Conservation (phyloP, 164 flowering plant species). For the Protea cynaroides region DNA sequence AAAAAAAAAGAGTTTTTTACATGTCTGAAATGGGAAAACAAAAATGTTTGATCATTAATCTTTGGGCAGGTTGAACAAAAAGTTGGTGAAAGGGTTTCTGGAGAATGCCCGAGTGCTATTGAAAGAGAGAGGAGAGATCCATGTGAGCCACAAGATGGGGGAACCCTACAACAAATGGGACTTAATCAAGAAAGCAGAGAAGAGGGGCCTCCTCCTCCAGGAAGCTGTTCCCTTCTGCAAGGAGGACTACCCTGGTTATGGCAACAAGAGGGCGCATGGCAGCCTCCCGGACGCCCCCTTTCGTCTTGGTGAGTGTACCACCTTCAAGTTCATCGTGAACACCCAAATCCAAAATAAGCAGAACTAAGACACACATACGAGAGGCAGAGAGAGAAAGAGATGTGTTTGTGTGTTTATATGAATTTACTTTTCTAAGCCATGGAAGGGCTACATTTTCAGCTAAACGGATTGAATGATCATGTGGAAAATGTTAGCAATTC, state of each 20-base stretch:
- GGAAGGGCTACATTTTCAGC: too few relatives aligned
- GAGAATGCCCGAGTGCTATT: conserved; percentile 30
- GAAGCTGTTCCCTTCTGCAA: conserved; percentile 29
- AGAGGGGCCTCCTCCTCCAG: conserved; percentile 29
- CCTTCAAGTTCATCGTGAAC: conserved; percentile 32
- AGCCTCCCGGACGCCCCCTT: conserved; percentile 26
- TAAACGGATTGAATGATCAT: too few relatives aligned
- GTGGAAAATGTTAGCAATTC: conserved; percentile 10
- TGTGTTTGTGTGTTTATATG: too few relatives aligned
- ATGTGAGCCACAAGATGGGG: conserved; percentile 38
- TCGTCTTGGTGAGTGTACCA: conserved; percentile 29
- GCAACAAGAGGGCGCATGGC: conserved; percentile 46
- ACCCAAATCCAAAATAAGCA: too few relatives aligned
- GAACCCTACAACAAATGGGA: conserved; percentile 43
- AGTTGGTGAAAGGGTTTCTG: conserved; percentile 38
- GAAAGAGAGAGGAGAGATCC: conserved; percentile 40
- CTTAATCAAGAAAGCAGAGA: conserved; percentile 34
- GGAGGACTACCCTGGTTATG: conserved; percentile 37
- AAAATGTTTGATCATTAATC: too few relatives aligned
- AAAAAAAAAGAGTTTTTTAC: too few relatives aligned
- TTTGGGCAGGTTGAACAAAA: conserved; percentile 33
- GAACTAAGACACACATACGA: too few relatives aligned
- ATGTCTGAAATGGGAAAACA: too few relatives aligned
- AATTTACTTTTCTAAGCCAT: too few relatives aligned
- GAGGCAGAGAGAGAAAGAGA: too few relatives aligned